Percentiles rank a stretch among this genome's conserved stretches.
Evolutionary conservation across 345 rosid genomes (phyloP).

Genomic region (Moricandia moricandioides): DNA sequence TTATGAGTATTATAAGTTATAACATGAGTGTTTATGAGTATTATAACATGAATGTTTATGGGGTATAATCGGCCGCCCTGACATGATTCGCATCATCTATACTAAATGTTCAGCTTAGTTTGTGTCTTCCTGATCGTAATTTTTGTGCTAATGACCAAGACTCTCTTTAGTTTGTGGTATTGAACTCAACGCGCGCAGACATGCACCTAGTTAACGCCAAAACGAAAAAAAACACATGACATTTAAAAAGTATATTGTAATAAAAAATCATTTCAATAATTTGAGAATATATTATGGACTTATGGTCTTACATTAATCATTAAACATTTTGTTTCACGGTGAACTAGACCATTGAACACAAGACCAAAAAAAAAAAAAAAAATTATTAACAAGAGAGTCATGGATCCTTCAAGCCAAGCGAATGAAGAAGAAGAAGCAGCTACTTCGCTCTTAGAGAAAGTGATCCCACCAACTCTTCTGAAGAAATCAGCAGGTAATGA

Average conservation of each 20-base stretch:
- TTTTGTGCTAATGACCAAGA: too few species aligned
- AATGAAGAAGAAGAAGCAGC: not conserved
- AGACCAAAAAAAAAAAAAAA: too few species aligned
- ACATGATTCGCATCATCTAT: not conserved
- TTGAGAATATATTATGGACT: too few species aligned
- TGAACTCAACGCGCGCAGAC: too few species aligned
- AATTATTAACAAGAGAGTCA: not conserved
- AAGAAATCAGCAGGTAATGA: slow-evolving; percentile 25
- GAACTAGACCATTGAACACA: too few species aligned
- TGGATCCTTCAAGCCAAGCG: not conserved
- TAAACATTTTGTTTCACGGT: too few species aligned
- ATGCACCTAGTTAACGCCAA: too few species aligned
- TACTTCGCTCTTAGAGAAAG: not conserved
- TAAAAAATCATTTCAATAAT: too few species aligned
- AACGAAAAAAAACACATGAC: too few species aligned
- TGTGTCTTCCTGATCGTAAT: not conserved
- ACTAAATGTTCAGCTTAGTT: not conserved
- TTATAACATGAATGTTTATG: not conserved
- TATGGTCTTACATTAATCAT: too few species aligned
- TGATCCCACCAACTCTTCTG: not conserved
- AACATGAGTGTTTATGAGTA: not conserved
- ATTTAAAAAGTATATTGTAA: too few species aligned
- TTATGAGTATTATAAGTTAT: not conserved
- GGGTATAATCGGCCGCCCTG: not conserved
- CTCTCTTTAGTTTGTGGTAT: too few species aligned